Conservation (phyloP, 1,139 yeast species). For the Lodderomyces beijingensis region DNA sequence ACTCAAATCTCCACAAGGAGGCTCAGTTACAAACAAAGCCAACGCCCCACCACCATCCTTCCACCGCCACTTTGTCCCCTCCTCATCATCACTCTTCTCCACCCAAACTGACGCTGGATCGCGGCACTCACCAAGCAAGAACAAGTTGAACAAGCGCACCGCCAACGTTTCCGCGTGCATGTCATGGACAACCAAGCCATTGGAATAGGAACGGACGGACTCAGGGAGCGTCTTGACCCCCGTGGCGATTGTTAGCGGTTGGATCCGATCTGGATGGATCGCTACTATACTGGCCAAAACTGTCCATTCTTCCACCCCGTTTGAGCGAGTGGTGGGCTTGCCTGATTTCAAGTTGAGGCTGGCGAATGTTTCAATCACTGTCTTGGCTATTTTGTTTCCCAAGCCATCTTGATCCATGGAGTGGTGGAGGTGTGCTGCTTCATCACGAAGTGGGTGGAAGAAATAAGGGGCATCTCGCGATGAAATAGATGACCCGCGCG, state of each 20-base stretch:
- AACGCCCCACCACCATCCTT: constrained; percentile 25
- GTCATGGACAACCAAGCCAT: constrained; percentile 73
- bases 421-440: too few species aligned
- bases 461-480: too few species aligned
- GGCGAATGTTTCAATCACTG: constrained; percentile 18
- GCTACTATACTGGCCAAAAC: constrained; percentile 74
- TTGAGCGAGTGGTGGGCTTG: constrained; percentile 56
- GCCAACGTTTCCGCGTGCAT: constrained; percentile 84
- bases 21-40: constrained; percentile 68
- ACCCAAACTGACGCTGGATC: constrained; percentile 7
- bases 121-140: constrained; percentile 25
- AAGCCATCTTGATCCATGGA: constrained; percentile 5
- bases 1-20: constrained; percentile 93
- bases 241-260: constrained; percentile 57
- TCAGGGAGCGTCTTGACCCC: constrained; percentile 82
- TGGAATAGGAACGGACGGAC: constrained; percentile 30
- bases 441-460: too few species aligned
- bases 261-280: constrained; percentile 18
- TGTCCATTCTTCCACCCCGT: constrained; percentile 77
- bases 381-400: constrained; percentile 15
- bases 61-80: too few species aligned
- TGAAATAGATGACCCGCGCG: too few species aligned
- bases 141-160: constrained; percentile 61
- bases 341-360: constrained; percentile 28
- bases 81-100: too few species aligned